Evolutionary conservation across 1,284 basidiomycete species (phyloP).

Genomic region (Vanrija humicola): DNA sequence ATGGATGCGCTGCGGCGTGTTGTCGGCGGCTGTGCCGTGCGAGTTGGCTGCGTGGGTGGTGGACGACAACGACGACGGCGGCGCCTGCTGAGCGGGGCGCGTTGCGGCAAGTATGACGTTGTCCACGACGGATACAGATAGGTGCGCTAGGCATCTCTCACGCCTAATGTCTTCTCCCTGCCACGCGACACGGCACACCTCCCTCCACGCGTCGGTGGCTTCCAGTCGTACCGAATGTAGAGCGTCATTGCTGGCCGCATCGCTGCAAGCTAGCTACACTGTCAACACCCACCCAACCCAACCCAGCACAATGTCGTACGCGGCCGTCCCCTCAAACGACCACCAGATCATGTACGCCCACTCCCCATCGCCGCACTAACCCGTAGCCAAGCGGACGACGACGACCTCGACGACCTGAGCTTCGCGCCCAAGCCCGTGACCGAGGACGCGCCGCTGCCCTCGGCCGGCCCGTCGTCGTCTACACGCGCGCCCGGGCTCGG

Average conservation of each 20-base stretch:
- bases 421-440: slow-evolving; percentile 27
- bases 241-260: neutral
- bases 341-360: slow-evolving; percentile 39
- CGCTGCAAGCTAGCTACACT: neutral
- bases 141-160: too few species aligned
- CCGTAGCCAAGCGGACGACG: slow-evolving; percentile 48
- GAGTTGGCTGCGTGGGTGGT: too few species aligned
- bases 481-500: slow-evolving; percentile 17
- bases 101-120: neutral
- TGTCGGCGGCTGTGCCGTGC: too few species aligned
- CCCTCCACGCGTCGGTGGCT: neutral
- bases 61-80: too few species aligned
- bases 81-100: too few species aligned
- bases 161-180: too few species aligned
- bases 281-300: neutral
- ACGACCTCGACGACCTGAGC: slow-evolving; percentile 48
- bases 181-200: too few species aligned
- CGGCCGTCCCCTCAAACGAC: slow-evolving; percentile 13
- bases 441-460: neutral
- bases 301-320: slow-evolving; percentile 30
- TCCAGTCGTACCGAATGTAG: neutral
- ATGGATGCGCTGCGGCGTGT: too few species aligned
- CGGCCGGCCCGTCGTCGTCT: neutral
- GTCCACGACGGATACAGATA: neutral
- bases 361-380: neutral